Evolutionary conservation across 2,329 filamentous ascomycete genomes (phyloP).

Genomic region (Aciculosporium take): DNA sequence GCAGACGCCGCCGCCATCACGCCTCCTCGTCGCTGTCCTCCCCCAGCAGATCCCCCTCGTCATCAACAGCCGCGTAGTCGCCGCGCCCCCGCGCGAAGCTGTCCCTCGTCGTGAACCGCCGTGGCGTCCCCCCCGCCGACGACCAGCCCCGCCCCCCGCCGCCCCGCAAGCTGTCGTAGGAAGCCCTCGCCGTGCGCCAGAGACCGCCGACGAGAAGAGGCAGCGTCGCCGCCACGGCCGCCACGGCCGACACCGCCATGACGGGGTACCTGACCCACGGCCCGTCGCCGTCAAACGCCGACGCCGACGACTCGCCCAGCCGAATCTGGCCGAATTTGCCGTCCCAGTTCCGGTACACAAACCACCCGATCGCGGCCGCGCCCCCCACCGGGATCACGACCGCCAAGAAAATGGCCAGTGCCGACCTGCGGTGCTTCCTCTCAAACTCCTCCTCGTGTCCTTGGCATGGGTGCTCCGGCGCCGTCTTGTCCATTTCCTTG

Average conservation of each 20-base stretch:
- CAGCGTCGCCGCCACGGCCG: conserved; percentile 43
- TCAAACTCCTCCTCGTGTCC: conserved; percentile 73
- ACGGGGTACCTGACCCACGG: conserved; percentile 75
- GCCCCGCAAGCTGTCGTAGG: conserved; percentile 34
- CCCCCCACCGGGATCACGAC: conserved; percentile 60
- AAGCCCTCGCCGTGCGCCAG: conserved; percentile 49
- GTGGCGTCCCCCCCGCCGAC: conserved; percentile 44
- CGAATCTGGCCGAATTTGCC: conserved; percentile 86
- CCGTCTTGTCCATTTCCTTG: conserved; percentile 54
- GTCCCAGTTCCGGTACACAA: conserved; percentile 71
- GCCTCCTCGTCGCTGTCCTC: conserved; percentile 90
- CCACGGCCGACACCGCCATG: conserved; percentile 50
- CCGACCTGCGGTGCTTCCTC: conserved; percentile 53
- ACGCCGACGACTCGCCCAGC: conserved; percentile 52
- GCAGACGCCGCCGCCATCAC: no score
- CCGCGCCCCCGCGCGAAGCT: conserved; percentile 76
- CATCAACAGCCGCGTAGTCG: conserved; percentile 81
- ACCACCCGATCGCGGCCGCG: conserved; percentile 66
- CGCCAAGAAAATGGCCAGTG: conserved; percentile 70
- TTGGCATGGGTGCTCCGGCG: conserved; percentile 44
- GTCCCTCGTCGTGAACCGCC: conserved; percentile 74
- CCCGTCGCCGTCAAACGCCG: conserved; percentile 50
- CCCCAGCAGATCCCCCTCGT: conserved; percentile 86
- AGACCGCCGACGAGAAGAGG: conserved; percentile 61
- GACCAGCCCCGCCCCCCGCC: conserved; percentile 35